Evolutionary conservation across 495 filamentous ascomycete species (phyloP).

Genomic region (Aspergillus olivimuriae): DNA sequence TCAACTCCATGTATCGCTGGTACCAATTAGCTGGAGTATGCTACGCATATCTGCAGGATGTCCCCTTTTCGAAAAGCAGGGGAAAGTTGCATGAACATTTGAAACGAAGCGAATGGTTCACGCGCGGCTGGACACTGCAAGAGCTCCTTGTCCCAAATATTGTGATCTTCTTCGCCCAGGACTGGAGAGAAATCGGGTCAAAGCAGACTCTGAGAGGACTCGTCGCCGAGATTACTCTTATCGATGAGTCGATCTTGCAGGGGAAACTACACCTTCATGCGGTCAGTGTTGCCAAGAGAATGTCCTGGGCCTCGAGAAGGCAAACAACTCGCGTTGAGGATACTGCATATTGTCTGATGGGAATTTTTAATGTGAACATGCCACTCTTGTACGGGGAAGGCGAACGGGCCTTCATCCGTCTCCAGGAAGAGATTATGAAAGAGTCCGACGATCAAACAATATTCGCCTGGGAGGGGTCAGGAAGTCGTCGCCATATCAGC

Average conservation of each 20-base stretch:
- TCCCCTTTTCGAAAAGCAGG: background rate
- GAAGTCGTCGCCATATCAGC: background rate
- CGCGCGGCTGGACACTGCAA: constrained; percentile 7
- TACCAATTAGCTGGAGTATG: constrained; percentile 6
- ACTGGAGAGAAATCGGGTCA: constrained; percentile 5
- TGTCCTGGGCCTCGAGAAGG: constrained; percentile 20
- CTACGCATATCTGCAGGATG: constrained; percentile 4
- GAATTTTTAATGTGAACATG: constrained; percentile 23
- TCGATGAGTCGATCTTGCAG: background rate
- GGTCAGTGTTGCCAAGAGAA: constrained; percentile 12
- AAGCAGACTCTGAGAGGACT: background rate
- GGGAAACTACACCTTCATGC: background rate
- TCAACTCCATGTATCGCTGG: constrained; percentile 38
- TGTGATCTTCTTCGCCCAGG: constrained; percentile 3
- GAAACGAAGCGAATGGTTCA: background rate
- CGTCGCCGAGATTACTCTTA: constrained; percentile 1
- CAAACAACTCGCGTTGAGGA: constrained; percentile 18
- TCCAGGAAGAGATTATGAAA: constrained; percentile 21
- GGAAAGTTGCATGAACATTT: background rate
- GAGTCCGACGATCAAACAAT: constrained; percentile 15
- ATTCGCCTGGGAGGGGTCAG: constrained; percentile 11
- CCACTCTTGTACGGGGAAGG: constrained; percentile 24
- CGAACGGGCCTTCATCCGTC: constrained; percentile 14
- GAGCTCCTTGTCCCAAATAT: constrained; percentile 5
- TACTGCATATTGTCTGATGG: constrained; percentile 21